Base-by-base conservation (phyloP, 768 basidiomycete species). In the Pisolithus sp. region DNA sequence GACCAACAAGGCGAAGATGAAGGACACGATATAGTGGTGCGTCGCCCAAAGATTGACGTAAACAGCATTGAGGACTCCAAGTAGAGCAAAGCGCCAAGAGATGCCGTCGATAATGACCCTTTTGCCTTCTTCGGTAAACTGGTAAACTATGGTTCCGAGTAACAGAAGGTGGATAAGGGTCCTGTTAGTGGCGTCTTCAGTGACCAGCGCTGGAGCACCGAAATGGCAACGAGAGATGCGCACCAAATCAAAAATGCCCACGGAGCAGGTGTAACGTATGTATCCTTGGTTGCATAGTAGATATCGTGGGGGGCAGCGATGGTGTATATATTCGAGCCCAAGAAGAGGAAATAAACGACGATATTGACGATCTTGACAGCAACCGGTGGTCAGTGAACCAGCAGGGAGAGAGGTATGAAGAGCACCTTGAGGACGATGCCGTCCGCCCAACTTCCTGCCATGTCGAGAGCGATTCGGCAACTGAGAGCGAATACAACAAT, bases 201-300 rank as follows among this genome's bases (percentile, higher is more conserved):
- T 34, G 13, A 34, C 34, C 5, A 34, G 34, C 34, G 34, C 34
- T 49, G 18, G 41, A 34, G 18, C 41, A 44, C 17, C 10, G 21
- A 36, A 34, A 44, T 13, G n/a, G 20, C 7, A 28, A 42, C 20
- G 42, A 45, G 23, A 21, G 31, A 17, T 31, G 64, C 75, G 39
- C 50, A 87, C 91, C 93, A 95, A 64, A 93, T 86, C 73, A 86
- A 79, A 74, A 93, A 95, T 2, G 89, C 86, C 82, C 89, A 96
- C 24, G 85, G 82, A 23, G 91, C 89, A n/a, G 95, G 95, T 1
- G 93, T 96, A 52, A 98, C 73, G 69, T 93, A 97, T 0, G 94
- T 96, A 59, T 88, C 84, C 66, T 91, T 91, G 42, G 81, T 83
- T 57, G 74, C 68, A 63, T 76, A 81, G 71, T 91, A 90, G 47